These are phyloP conservation scores for Xylariaceae sp. DNA, from an alignment of 2,329 filamentous ascomycete genomes.

Conservation along the genomic window DNA sequence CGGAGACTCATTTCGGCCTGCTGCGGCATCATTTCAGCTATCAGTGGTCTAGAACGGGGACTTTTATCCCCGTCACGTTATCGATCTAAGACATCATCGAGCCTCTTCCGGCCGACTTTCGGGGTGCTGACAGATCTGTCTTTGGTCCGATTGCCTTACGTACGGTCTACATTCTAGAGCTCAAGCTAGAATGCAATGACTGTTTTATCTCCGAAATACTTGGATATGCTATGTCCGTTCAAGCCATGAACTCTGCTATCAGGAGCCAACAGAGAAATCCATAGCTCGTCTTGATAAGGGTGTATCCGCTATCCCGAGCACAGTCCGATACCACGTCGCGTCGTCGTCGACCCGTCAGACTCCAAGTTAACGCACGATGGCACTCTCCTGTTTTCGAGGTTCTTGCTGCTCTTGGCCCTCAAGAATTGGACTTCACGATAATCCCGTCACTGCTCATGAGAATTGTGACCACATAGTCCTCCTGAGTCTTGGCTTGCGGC, in stretches of 20 bases:
- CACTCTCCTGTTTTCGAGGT: background rate
- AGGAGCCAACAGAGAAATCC: background rate
- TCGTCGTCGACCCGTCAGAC: background rate
- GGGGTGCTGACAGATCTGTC: conserved; percentile 14
- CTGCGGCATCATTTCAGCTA: conserved; percentile 11
- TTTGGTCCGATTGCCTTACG: conserved; percentile 18
- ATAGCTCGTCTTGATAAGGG: background rate
- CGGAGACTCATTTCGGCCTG: conserved; percentile 1
- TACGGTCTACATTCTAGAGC: background rate
- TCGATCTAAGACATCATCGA: conserved; percentile 19
- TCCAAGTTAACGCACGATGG: background rate
- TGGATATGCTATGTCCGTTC: background rate
- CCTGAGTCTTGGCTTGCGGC: background rate
- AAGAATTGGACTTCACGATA: background rate
- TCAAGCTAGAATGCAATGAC: background rate
- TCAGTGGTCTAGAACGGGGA: conserved; percentile 16
- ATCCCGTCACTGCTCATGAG: background rate
- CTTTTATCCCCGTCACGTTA: background rate
- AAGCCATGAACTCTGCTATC: background rate
- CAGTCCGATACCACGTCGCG: conserved; percentile 12
- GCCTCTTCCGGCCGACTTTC: conserved; percentile 9
- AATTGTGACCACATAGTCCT: background rate
- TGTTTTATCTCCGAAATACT: background rate
- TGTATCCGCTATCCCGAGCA: background rate
- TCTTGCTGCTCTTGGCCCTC: background rate